Conservation (phyloP, 331 rosid genomes). For the Quercus lobata region DNA sequence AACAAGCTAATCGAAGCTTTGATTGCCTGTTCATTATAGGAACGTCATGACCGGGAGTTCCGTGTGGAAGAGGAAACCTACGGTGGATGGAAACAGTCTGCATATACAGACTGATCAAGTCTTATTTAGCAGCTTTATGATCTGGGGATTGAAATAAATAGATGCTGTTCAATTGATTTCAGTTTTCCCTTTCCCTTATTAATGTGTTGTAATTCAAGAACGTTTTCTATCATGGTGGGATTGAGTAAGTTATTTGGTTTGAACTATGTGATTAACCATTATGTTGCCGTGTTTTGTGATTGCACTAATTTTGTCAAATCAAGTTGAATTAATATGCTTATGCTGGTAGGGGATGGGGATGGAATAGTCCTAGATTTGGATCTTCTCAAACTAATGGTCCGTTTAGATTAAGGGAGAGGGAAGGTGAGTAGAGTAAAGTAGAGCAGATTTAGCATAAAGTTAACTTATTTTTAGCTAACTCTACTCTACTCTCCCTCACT, state of each 20-base stretch:
- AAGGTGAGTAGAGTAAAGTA: no score
- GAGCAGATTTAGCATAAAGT: no score
- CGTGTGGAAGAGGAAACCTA: conserved; percentile 29
- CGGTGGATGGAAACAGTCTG: conserved; percentile 48
- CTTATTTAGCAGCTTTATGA: neutral
- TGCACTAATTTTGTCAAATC: neutral
- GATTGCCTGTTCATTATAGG: neutral
- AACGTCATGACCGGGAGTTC: neutral
- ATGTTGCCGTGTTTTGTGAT: neutral
- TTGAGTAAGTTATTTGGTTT: neutral
- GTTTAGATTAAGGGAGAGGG: no score
- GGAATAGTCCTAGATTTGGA: no score
- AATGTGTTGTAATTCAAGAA: neutral
- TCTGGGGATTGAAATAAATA: neutral
- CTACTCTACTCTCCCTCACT: no score
- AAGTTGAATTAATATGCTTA: neutral
- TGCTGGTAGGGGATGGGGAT: neutral
- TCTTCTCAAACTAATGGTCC: no score
- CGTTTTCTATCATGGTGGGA: neutral
- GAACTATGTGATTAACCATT: neutral
- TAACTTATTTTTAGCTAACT: no score
- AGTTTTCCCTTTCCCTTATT: neutral
- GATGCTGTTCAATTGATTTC: neutral
- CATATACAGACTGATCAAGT: neutral
- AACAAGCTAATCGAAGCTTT: neutral